Conservation (phyloP, 78 protist species). For the Dictyostelium brefeldianum region DNA sequence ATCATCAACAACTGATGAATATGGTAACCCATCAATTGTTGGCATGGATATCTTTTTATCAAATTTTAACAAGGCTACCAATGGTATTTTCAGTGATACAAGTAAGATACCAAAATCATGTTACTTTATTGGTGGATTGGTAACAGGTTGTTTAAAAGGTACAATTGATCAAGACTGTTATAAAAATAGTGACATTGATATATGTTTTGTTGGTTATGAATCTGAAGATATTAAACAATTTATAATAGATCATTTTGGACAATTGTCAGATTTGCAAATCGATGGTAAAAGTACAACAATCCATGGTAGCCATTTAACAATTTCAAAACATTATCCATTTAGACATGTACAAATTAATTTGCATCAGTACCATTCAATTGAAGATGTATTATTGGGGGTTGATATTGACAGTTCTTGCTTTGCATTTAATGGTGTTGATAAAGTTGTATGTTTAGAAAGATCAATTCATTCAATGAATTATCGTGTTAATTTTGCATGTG, state of each 20-base stretch:
- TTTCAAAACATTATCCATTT: conserved; percentile 30
- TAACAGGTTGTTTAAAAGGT: conserved; percentile 5
- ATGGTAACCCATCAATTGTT: not conserved
- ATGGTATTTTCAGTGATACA: not conserved
- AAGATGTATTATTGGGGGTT: conserved; percentile 24
- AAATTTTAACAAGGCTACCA: not conserved
- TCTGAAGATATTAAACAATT: not conserved
- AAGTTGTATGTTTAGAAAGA: conserved; percentile 4
- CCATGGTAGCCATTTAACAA: not conserved
- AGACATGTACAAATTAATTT: conserved; percentile 39
- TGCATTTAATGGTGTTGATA: conserved; percentile 49
- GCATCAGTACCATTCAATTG: not conserved
- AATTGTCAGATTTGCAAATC: not conserved
- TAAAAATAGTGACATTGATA: conserved; percentile 13
- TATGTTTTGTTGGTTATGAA: not conserved
- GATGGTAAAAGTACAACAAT: not conserved
- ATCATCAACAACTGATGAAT: not conserved
- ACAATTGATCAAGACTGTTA: not conserved
- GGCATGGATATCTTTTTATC: not conserved
- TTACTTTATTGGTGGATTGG: conserved; percentile 38
- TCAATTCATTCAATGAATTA: conserved; percentile 25
- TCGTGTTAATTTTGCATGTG: conserved; percentile 22
- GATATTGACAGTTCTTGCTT: conserved; percentile 57
- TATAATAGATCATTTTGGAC: not conserved
- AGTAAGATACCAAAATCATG: not conserved